Base-by-base conservation (phyloP, 345 rosid species). In the Abelmoschus esculentus region DNA sequence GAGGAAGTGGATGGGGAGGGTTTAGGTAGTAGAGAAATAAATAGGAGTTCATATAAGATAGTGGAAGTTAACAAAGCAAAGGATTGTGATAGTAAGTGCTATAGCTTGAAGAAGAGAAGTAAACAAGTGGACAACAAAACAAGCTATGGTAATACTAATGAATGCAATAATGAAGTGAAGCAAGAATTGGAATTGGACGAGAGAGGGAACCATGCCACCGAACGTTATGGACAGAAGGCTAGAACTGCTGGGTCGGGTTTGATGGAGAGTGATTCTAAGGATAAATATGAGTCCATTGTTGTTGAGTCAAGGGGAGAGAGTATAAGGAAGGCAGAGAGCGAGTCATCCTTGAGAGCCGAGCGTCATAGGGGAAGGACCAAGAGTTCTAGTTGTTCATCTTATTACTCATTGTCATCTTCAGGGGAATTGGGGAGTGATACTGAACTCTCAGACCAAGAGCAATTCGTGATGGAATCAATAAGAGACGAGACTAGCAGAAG, bases 351-450 rank as follows among this genome's bases (percentile, higher is more conserved):
- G 10, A 80, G 63, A 62, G 77, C 67, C 57, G 82, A 80, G 60
- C 66, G 61, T 69, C 29, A 2, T 38, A 81, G 74, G 74, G 74
- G 64, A 61, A 91, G 82, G 74, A 78, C 75, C 54, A 86, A 71
- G 59, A 85, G 79, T 70, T 83, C 90, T 53, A 85, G 89, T 73
- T 76, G 87, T 74, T 91, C 99, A 3, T 91, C 96, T 34, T 87
- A 88, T 85, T 83, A 88, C 83, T 88, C 99, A 0, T 65, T 90
- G 75, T 85, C 81, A 47, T 90, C 93, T 34, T 72, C 81, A 1
- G 91, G 76, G 64, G 90, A 84, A 56, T 75, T 84, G 13, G 93
- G 80, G 82, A 88, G 80, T 70, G 92, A 86, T 36, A 46, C 53
- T 61, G 96, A 88, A 72, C 84, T 50, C 52, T 80, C 70, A 58